phyloP scores from a whole-genome alignment of 192 early-diverging fungal species.

The Haplosporangium gracile region DNA sequence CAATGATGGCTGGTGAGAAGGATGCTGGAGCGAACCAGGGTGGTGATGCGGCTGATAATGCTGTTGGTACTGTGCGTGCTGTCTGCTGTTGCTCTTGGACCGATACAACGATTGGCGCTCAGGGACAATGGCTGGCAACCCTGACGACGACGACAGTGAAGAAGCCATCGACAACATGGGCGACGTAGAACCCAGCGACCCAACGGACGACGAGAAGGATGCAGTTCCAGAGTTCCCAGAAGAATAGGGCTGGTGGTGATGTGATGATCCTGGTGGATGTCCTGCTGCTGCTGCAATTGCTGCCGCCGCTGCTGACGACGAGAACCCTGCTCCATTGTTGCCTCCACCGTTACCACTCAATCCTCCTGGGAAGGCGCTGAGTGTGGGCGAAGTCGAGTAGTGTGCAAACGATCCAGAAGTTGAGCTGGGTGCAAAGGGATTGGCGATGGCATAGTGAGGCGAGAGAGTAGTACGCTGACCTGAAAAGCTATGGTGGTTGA shows the following conservation, averaged over 20 bases:
- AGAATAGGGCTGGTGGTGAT: slow-evolving; percentile 29
- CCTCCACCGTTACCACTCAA: slow-evolving; percentile 13
- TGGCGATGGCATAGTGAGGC: slow-evolving; percentile 24
- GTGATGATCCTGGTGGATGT: not conserved
- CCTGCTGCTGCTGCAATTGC: slow-evolving; percentile 24
- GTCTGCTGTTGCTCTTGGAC: slow-evolving; percentile 51
- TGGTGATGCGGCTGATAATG: slow-evolving; percentile 26
- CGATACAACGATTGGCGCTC: slow-evolving; percentile 51
- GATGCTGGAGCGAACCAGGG: slow-evolving; percentile 4
- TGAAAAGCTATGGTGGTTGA: slow-evolving; percentile 39
- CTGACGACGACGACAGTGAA: slow-evolving; percentile 45
- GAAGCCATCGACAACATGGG: slow-evolving; percentile 55
- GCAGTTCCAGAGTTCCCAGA: slow-evolving; percentile 40
- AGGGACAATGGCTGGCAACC: slow-evolving; percentile 48
- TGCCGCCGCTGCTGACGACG: slow-evolving; percentile 19
- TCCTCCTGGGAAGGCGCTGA: slow-evolving; percentile 32
- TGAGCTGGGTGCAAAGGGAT: slow-evolving; percentile 5
- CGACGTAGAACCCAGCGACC: slow-evolving; percentile 44
- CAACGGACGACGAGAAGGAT: slow-evolving; percentile 46
- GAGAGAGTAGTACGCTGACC: slow-evolving; percentile 37
- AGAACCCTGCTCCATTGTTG: slow-evolving; percentile 16
- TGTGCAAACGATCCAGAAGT: slow-evolving; percentile 19
- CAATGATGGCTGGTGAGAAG: slow-evolving; percentile 11
- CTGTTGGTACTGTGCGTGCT: slow-evolving; percentile 36
- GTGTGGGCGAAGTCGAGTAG: slow-evolving; percentile 44